phyloP scores from a whole-genome alignment of 176 grass and related monocot species.

The Triticum urartu region DNA sequence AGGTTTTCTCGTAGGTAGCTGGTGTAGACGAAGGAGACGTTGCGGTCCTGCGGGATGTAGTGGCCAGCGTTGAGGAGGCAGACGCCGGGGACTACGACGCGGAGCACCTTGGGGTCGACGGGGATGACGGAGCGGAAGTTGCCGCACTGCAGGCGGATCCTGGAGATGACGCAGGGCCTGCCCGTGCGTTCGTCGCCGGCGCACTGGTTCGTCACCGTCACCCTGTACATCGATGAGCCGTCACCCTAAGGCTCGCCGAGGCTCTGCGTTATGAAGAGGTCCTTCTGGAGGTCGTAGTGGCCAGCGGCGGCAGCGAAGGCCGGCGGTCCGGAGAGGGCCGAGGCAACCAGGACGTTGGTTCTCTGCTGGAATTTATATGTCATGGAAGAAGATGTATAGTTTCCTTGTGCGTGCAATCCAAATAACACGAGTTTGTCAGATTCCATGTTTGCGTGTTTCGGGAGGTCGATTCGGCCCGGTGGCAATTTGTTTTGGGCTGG shows the following conservation, averaged over 20 bases:
- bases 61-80: too few species aligned
- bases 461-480: too few species aligned
- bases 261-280: neutral
- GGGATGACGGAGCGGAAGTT: neutral
- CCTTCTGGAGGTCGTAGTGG: neutral
- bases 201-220: neutral
- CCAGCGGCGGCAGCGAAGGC: neutral
- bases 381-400: too few species aligned
- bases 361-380: neutral
- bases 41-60: too few species aligned
- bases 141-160: conserved; percentile 11
- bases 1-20: too few species aligned
- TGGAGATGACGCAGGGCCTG: neutral
- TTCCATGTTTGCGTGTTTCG: too few species aligned
- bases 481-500: too few species aligned
- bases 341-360: neutral
- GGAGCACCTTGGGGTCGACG: too few species aligned
- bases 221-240: neutral
- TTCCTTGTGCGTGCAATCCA: too few species aligned
- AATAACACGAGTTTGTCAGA: too few species aligned
- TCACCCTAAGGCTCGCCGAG: neutral
- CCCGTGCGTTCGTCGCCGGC: neutral
- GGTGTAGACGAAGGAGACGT: too few species aligned
- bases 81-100: too few species aligned
- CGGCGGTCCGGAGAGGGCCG: neutral